A percentile compares a stretch with the other conserved stretches of the same genome.
Evolutionary conservation across 345 rosid species (phyloP).

Genomic region (Populus ilicifolia): DNA sequence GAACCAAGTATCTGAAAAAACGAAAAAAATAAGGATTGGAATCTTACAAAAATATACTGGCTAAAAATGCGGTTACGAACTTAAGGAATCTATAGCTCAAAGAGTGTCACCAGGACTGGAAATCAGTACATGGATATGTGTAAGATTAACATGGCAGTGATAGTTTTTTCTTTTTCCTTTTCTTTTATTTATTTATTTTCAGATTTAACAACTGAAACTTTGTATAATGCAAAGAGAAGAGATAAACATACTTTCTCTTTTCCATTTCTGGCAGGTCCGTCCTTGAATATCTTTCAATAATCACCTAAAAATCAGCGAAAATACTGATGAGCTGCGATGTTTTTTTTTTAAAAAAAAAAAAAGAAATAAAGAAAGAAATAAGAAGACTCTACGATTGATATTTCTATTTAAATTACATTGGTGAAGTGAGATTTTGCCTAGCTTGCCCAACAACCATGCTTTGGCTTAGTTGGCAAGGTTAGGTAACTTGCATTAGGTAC

Average conservation of each 20-base stretch:
- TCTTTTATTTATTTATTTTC: too few species aligned
- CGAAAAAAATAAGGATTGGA: not conserved
- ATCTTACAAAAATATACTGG: not conserved
- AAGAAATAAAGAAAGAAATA: not conserved
- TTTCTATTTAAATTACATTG: not conserved
- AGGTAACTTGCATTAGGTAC: not conserved
- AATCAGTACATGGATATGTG: not conserved
- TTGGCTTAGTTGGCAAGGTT: not conserved
- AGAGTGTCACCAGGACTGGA: not conserved
- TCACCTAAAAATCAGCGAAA: slow-evolving; percentile 37
- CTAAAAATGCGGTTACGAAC: not conserved
- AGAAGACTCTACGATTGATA: not conserved
- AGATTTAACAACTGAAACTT: not conserved
- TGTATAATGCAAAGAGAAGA: not conserved
- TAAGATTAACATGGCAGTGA: not conserved
- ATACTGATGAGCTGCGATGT: not conserved
- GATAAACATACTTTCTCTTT: slow-evolving; percentile 55
- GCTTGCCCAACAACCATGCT: not conserved
- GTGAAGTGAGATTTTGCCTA: not conserved
- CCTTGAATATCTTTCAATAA: slow-evolving; percentile 59
- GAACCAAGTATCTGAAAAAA: slow-evolving; percentile 24
- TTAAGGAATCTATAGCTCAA: not conserved
- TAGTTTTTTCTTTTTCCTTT: too few species aligned
- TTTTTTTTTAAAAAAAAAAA: not conserved
- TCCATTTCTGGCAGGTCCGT: slow-evolving; percentile 74